Conservation (phyloP, 2,329 filamentous ascomycete genomes). For the Epichloe coenophiala region DNA sequence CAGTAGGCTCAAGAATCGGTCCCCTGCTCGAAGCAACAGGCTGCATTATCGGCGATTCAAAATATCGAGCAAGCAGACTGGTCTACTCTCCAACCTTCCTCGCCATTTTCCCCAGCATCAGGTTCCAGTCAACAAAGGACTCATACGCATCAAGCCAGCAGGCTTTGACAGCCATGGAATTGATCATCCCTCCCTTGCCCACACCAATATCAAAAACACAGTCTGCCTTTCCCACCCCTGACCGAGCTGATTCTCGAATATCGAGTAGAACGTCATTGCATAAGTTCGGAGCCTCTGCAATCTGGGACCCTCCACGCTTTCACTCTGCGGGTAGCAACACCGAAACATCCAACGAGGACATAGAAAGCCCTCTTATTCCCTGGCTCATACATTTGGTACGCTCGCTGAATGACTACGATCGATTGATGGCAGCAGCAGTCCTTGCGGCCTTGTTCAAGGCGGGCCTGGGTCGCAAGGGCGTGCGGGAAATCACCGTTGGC, state of each 20-base stretch:
- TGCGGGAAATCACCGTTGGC: constrained; percentile 49
- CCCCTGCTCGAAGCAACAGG: constrained; percentile 66
- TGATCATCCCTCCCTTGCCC: constrained; percentile 45
- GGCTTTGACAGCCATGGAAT: constrained; percentile 43
- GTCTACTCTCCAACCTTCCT: constrained; percentile 55
- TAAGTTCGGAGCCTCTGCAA: constrained; percentile 15
- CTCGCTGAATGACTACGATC: constrained; percentile 40
- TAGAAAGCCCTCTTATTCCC: constrained; percentile 57
- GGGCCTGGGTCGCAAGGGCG: constrained; percentile 46
- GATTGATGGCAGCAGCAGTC: constrained; percentile 56
- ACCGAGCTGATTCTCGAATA: constrained; percentile 15
- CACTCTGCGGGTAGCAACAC: constrained; percentile 13
- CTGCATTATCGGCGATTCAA: constrained; percentile 65
- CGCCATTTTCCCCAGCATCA: constrained; percentile 51
- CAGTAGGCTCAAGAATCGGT: constrained; percentile 44
- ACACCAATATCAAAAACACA: constrained; percentile 23
- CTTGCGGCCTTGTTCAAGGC: constrained; percentile 57
- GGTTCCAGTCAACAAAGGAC: constrained; percentile 35
- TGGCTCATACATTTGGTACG: constrained; percentile 58
- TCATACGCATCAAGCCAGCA: constrained; percentile 28
- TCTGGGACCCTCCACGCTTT: constrained; percentile 20
- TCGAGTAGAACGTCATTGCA: constrained; percentile 16
- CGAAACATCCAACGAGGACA: constrained; percentile 36
- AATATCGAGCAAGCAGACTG: constrained; percentile 60
- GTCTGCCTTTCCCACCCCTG: constrained; percentile 11